Evolutionary conservation across 495 filamentous ascomycete species (phyloP), one percentile per base, ranked within the genome.

Genomic region (Chlorociboria aeruginascens): DNA sequence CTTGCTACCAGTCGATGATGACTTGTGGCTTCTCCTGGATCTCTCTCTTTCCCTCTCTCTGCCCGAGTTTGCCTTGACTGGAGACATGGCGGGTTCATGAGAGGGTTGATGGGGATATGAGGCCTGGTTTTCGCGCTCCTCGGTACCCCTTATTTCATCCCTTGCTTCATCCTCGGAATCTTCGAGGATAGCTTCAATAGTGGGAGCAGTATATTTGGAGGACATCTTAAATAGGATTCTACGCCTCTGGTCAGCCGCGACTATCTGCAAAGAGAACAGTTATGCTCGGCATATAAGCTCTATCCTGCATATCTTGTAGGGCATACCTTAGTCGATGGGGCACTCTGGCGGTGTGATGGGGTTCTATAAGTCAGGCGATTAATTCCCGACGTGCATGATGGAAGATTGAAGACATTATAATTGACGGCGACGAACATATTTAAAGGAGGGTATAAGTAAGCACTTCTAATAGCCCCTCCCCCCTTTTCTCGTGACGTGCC

Each of bases 101-200:
- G 44, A 46, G 11, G 37, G 25, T 40, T 31, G 38, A 2, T 31
- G 45, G 8, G 16, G 49, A 33, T 47, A 42, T 6, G 34, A 33
- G 31, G 13, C 12, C n/a, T 50, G 45, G 14, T 35, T 38, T 1
- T 32, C 7, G 9, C 49, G 28, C 0, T 42, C 44, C 14, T 48
- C 50, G 29, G 29, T 37, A 8, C 11, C 36, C 32, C 35, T 56
- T 42, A 51, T 17, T 8, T 32, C 40, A 8, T 13, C 43, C 29
- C 20, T 37, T 16, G 48, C 30, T 39, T 45, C 57, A 54, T 57
- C 51, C n/a, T 55, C 53, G 2, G 54, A 41, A 12, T 49, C 45
- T 35, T 56, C 57, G 6, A 45, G 17, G 17, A 60, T 60, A 38
- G 51, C 31, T 37, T 54, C 42, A 16, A 54, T 32, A 3, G 45